A percentile compares a stretch with the other conserved stretches of the same genome.
These are phyloP conservation scores for Mortierella hygrophila DNA, from an alignment of 192 early-diverging fungal species.

Conservation along the genomic window DNA sequence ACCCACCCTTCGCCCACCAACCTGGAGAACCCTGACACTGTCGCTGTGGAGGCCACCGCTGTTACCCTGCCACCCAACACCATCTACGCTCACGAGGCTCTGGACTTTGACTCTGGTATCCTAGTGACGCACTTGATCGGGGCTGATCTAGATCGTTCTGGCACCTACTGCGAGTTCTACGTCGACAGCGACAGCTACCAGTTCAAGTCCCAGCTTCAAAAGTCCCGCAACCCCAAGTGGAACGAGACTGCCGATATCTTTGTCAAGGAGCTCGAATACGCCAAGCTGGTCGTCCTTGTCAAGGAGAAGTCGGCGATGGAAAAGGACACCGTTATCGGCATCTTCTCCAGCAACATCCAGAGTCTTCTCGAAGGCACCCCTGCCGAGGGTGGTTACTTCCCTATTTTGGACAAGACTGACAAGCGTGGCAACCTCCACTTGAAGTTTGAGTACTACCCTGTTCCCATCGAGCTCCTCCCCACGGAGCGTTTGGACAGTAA, in stretches of 20 bases:
- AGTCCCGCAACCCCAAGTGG: constrained; percentile 50
- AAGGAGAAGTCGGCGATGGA: constrained; percentile 49
- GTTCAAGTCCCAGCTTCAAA: constrained; percentile 48
- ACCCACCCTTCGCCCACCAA: constrained; percentile 20
- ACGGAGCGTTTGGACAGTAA: constrained; percentile 68
- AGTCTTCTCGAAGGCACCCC: constrained; percentile 33
- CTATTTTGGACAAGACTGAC: constrained; percentile 38
- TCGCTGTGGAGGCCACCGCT: constrained; percentile 26
- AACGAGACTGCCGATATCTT: constrained; percentile 64
- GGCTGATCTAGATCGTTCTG: constrained; percentile 39
- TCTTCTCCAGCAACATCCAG: constrained; percentile 29
- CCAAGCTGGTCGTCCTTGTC: constrained; percentile 59
- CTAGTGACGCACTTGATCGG: constrained; percentile 38
- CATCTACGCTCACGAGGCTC: constrained; percentile 29
- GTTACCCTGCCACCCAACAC: constrained; percentile 22
- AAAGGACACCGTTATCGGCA: constrained; percentile 54
- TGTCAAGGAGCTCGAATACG: constrained; percentile 71
- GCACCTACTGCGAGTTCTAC: constrained; percentile 53
- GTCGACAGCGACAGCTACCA: constrained; percentile 47
- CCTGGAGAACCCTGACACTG: constrained; percentile 6
- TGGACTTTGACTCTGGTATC: constrained; percentile 53
- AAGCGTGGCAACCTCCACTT: constrained; percentile 52
- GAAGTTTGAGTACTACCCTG: constrained; percentile 61
- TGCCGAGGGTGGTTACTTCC: constrained; percentile 30
- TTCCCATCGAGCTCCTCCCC: constrained; percentile 57